Percentiles rank a stretch among this genome's conserved stretches.
phyloP scores from a whole-genome alignment of 1,284 basidiomycete genomes.

The Vanrija sp. region DNA sequence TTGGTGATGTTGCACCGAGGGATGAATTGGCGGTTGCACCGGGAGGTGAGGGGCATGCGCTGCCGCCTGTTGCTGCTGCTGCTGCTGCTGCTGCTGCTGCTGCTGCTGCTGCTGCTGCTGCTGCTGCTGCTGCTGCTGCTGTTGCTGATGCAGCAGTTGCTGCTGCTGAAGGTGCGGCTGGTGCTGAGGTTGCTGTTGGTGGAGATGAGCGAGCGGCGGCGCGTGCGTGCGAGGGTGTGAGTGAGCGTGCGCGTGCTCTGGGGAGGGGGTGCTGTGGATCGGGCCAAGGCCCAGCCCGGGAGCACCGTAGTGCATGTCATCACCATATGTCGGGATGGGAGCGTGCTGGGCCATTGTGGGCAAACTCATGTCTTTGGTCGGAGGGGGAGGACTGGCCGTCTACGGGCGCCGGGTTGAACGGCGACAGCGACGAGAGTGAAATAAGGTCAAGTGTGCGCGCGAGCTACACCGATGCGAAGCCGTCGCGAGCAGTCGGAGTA shows the following conservation, averaged over 20 bases:
- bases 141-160: background rate
- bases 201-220: background rate
- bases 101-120: conserved; percentile 2
- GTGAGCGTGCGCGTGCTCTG: background rate
- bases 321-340: too few relatives aligned
- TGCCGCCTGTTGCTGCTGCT: background rate
- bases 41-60: background rate
- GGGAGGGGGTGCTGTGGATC: too few relatives aligned
- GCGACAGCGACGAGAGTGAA: too few relatives aligned
- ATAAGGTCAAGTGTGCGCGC: too few relatives aligned
- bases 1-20: background rate
- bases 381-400: too few relatives aligned
- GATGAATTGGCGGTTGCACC: background rate
- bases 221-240: background rate
- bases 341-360: too few relatives aligned
- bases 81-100: conserved; percentile 4
- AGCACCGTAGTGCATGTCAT: too few relatives aligned
- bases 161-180: background rate
- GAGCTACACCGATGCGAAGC: too few relatives aligned
- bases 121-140: background rate
- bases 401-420: too few relatives aligned
- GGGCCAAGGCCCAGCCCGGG: too few relatives aligned
- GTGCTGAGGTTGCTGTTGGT: background rate
- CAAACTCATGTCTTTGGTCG: too few relatives aligned
- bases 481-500: too few relatives aligned